These are phyloP conservation scores for Paecilomyces dactylethromorphus DNA, from an alignment of 2,329 filamentous ascomycete species.

Conservation along the genomic window DNA sequence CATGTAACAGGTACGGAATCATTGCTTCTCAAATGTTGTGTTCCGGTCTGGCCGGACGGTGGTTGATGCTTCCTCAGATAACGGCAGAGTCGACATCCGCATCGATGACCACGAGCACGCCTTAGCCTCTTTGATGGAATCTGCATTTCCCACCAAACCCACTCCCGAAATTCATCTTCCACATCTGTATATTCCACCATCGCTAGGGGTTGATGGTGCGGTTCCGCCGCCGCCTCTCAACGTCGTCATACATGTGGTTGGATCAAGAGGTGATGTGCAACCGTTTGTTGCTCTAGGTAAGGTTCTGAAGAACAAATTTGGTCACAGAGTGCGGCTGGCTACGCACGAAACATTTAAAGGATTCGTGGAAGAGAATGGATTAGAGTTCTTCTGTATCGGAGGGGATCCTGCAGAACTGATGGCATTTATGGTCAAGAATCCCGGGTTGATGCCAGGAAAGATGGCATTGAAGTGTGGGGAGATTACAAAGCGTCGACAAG, in stretches of 20 bases:
- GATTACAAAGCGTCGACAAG: slow-evolving; percentile 64
- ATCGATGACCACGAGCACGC: slow-evolving; percentile 65
- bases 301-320: slow-evolving; percentile 56
- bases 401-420: slow-evolving; percentile 69
- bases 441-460: slow-evolving; percentile 75
- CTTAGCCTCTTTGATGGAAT: slow-evolving; percentile 61
- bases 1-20: slow-evolving; percentile 46
- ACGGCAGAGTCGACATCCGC: slow-evolving; percentile 73
- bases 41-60: not conserved
- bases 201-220: slow-evolving; percentile 55
- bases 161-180: slow-evolving; percentile 22
- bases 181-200: slow-evolving; percentile 53
- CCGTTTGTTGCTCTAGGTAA: slow-evolving; percentile 67
- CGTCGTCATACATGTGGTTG: slow-evolving; percentile 69
- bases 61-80: slow-evolving; percentile 40
- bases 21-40: not conserved
- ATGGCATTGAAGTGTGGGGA: slow-evolving; percentile 71
- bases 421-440: slow-evolving; percentile 90
- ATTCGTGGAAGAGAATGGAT: slow-evolving; percentile 62
- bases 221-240: slow-evolving; percentile 55
- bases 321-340: slow-evolving; percentile 66
- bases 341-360: slow-evolving; percentile 63
- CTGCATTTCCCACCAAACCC: slow-evolving; percentile 41
- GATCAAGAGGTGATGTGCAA: slow-evolving; percentile 68
- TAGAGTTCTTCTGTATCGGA: slow-evolving; percentile 73